Percentiles rank a stretch among this genome's conserved stretches.
Evolutionary conservation across 2,329 filamentous ascomycete genomes (phyloP).

Genomic region (Aspergillus bombycis): DNA sequence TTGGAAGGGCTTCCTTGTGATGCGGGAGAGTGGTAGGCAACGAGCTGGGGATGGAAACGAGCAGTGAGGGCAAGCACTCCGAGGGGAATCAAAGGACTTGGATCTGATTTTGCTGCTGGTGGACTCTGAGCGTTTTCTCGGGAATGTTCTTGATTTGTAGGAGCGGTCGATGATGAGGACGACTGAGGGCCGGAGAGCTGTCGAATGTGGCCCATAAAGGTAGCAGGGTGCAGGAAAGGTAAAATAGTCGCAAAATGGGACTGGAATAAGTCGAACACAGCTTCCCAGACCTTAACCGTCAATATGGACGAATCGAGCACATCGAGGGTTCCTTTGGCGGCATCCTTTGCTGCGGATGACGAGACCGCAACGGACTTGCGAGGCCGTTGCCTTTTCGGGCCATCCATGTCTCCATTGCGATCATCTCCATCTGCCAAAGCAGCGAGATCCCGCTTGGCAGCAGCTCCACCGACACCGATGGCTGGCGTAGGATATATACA

Average conservation of each 20-base stretch:
- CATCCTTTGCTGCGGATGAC: constrained; percentile 31
- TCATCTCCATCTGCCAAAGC: constrained; percentile 42
- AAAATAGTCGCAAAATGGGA: constrained; percentile 60
- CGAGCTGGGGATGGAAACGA: constrained; percentile 56
- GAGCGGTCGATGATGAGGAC: constrained; percentile 21
- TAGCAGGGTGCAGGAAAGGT: constrained; percentile 60
- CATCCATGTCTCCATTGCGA: constrained; percentile 46
- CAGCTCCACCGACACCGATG: constrained; percentile 36
- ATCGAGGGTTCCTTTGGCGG: constrained; percentile 43
- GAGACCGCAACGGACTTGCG: constrained; percentile 39
- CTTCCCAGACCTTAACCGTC: constrained; percentile 59
- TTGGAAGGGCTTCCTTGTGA: constrained; percentile 49
- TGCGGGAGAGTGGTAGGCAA: constrained; percentile 52
- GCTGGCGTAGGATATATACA: constrained; percentile 68
- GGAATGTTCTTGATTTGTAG: constrained; percentile 13
- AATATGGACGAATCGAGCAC: constrained; percentile 54
- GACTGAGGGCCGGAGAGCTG: constrained; percentile 35
- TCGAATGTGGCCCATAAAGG: constrained; percentile 55
- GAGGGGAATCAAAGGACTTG: constrained; percentile 53
- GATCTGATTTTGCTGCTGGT: constrained; percentile 36
- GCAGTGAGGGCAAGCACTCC: constrained; percentile 60
- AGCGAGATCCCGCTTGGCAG: constrained; percentile 42
- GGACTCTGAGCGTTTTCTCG: constrained; percentile 36
- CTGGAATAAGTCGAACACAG: constrained; percentile 62
- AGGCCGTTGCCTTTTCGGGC: constrained; percentile 45